Percentiles rank a stretch among this genome's conserved stretches.
Conservation (phyloP, 1,284 basidiomycete genomes). For the Rhodotorula sp. region DNA sequence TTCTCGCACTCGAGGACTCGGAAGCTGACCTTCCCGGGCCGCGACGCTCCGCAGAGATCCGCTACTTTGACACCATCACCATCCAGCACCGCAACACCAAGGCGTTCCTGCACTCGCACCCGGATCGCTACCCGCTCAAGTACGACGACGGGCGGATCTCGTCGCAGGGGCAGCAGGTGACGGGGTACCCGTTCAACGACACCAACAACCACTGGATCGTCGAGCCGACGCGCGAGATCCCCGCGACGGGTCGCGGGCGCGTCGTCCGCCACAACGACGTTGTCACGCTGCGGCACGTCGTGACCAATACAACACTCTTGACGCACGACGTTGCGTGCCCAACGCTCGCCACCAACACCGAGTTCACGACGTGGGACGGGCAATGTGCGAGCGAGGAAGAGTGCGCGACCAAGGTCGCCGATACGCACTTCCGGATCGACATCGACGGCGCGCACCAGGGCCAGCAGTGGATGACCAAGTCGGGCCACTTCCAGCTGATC, state of each 20-base stretch:
- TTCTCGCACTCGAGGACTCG: no score
- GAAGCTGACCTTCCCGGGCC: background rate
- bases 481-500: slow-evolving; percentile 82
- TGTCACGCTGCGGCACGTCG: slow-evolving; percentile 84
- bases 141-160: slow-evolving; percentile 97
- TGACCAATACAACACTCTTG: slow-evolving; percentile 77
- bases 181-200: slow-evolving; percentile 91
- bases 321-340: slow-evolving; percentile 98
- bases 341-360: slow-evolving; percentile 95
- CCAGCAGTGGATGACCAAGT: slow-evolving; percentile 85
- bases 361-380: slow-evolving; percentile 87
- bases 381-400: slow-evolving; percentile 65
- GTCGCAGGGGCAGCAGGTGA: slow-evolving; percentile 85
- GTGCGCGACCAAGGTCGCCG: slow-evolving; percentile 58
- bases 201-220: slow-evolving; percentile 96
- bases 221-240: slow-evolving; percentile 87
- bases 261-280: slow-evolving; percentile 85
- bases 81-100: slow-evolving; percentile 91
- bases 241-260: slow-evolving; percentile 81
- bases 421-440: slow-evolving; percentile 78
- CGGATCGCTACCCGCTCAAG: slow-evolving; percentile 83
- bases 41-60: slow-evolving; percentile 66
- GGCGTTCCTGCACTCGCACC: slow-evolving; percentile 89
- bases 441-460: slow-evolving; percentile 73
- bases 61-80: slow-evolving; percentile 85